Evolutionary conservation across 139 green algal genomes (phyloP).

Genomic region (Volvox reticuliferus): DNA sequence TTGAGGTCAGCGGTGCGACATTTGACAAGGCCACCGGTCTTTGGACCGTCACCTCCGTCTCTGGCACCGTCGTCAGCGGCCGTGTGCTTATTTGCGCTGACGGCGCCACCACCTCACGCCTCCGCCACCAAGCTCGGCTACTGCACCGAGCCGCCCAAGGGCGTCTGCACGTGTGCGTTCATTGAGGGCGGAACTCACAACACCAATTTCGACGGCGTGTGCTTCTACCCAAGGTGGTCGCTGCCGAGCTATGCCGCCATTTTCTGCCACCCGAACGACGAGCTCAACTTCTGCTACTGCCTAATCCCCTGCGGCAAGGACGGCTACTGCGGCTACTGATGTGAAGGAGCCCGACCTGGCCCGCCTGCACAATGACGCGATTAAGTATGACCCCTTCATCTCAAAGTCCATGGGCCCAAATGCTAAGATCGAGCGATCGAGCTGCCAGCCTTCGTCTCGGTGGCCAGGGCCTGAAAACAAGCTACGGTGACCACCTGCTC

Average conservation of each 20-base stretch:
- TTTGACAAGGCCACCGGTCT: conserved; percentile 81
- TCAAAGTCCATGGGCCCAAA: conserved; percentile 85
- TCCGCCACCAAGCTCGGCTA: conserved; percentile 92
- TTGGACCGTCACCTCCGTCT: conserved; percentile 83
- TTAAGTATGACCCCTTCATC: conserved; percentile 85
- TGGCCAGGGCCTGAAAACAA: conserved; percentile 76
- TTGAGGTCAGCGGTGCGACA: conserved; percentile 79
- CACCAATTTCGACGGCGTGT: conserved; percentile 91
- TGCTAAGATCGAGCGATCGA: conserved; percentile 92
- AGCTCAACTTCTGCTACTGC: conserved; percentile 97
- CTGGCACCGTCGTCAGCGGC: conserved; percentile 69
- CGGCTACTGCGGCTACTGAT: conserved; percentile 77
- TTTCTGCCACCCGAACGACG: conserved; percentile 89
- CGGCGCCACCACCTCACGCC: conserved; percentile 87
- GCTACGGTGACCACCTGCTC: conserved; percentile 88
- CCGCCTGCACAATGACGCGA: conserved; percentile 88
- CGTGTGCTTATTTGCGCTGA: conserved; percentile 90
- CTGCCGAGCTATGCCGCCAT: conserved; percentile 84
- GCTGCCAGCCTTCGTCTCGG: conserved; percentile 86
- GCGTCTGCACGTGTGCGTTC: conserved; percentile 89
- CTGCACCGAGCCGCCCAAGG: conserved; percentile 87
- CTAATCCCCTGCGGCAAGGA: conserved; percentile 88
- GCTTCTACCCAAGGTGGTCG: conserved; percentile 84
- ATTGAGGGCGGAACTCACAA: conserved; percentile 92
- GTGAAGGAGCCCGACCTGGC: conserved; percentile 86